These are phyloP conservation scores for Aspergillus campestris DNA, from an alignment of 495 filamentous ascomycete genomes.

Conservation along the genomic window DNA sequence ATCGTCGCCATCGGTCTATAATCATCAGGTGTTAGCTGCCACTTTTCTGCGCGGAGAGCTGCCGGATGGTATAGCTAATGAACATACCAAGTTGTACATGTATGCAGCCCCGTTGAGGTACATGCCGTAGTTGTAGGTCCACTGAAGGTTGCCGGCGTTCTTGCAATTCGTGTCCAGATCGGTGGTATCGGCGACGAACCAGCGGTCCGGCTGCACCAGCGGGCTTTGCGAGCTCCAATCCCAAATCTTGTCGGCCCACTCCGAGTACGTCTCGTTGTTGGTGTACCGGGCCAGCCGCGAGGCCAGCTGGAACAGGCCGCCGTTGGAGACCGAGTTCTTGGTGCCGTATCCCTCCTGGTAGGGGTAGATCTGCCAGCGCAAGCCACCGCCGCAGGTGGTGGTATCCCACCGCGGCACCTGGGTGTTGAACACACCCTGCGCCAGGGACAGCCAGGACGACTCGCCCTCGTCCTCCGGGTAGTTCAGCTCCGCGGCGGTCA, in stretches of 20 bases:
- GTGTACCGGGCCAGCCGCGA: conserved; percentile 67
- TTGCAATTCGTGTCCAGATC: conserved; percentile 49
- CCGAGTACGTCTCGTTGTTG: conserved; percentile 63
- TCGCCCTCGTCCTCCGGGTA: conserved; percentile 53
- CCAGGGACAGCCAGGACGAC: conserved; percentile 56
- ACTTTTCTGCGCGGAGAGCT: neutral
- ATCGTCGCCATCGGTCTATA: conserved; percentile 31
- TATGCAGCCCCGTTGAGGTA: conserved; percentile 64
- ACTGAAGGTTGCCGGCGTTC: conserved; percentile 55
- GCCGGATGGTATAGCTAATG: neutral
- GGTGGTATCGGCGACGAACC: conserved; percentile 60
- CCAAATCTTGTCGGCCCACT: conserved; percentile 65
- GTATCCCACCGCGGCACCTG: conserved; percentile 61
- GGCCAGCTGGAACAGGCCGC: conserved; percentile 75
- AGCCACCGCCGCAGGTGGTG: conserved; percentile 60
- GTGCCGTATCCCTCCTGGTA: conserved; percentile 76
- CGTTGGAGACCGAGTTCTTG: conserved; percentile 75
- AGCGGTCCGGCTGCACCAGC: conserved; percentile 41
- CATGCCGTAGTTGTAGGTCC: conserved; percentile 69
- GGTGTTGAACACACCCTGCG: conserved; percentile 54
- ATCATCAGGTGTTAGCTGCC: conserved; percentile 9
- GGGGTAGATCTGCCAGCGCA: conserved; percentile 78
- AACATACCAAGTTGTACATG: conserved; percentile 64
- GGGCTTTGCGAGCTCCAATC: conserved; percentile 57
- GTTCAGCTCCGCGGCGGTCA: conserved; percentile 65